A percentile compares a stretch with the other conserved stretches of the same genome.
Conservation (phyloP, 2,329 filamentous ascomycete species). For the Colletotrichum kahawae region DNA sequence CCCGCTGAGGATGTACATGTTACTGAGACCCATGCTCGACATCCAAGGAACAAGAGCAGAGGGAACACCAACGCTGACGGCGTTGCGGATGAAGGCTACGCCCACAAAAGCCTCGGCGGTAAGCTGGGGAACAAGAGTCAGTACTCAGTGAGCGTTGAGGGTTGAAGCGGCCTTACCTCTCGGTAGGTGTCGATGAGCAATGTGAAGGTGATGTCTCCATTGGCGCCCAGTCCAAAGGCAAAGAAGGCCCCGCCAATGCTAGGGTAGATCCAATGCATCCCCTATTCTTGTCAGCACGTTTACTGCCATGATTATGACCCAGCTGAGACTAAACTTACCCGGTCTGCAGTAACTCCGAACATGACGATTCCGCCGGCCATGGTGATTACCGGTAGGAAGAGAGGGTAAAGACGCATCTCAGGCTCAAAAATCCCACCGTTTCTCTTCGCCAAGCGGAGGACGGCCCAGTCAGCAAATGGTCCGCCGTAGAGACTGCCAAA, state of each 20-base stretch:
- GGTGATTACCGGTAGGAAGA: constrained; percentile 29
- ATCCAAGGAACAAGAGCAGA: constrained; percentile 36
- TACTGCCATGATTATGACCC: background rate
- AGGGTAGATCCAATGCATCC: constrained; percentile 42
- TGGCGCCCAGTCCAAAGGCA: constrained; percentile 39
- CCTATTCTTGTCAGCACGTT: constrained; percentile 23
- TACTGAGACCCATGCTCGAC: constrained; percentile 31
- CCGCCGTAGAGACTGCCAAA: constrained; percentile 41
- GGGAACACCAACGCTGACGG: constrained; percentile 30
- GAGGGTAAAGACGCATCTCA: constrained; percentile 43
- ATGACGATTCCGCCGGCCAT: constrained; percentile 38
- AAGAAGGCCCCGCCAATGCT: constrained; percentile 39
- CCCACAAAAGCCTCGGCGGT: constrained; percentile 34
- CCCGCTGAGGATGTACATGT: constrained; percentile 32
- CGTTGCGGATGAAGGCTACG: constrained; percentile 36
- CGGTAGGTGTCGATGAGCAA: constrained; percentile 40
- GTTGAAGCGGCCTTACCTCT: constrained; percentile 30
- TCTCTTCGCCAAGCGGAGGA: constrained; percentile 37
- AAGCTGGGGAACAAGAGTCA: constrained; percentile 16
- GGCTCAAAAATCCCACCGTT: constrained; percentile 47
- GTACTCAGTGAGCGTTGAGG: background rate
- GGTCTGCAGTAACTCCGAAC: constrained; percentile 36
- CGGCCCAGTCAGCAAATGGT: constrained; percentile 40
- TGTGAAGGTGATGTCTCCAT: constrained; percentile 36
- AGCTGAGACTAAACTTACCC: constrained; percentile 31